These are phyloP conservation scores for Huntiella moniliformis DNA, from an alignment of 2,329 filamentous ascomycete genomes.

Conservation along the genomic window DNA sequence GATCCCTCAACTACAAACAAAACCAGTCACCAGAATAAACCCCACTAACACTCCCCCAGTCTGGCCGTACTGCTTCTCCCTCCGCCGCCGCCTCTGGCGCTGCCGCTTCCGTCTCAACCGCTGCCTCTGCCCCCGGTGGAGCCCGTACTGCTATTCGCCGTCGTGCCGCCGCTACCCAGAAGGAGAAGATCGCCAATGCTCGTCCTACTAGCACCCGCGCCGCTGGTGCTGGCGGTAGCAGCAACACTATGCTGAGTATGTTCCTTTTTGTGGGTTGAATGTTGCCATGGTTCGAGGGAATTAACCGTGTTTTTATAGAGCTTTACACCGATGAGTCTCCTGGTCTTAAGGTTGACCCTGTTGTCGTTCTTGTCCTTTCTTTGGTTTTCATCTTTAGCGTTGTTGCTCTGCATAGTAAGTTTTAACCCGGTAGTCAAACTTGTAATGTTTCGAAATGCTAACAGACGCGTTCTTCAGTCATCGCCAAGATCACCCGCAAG, in stretches of 20 bases:
- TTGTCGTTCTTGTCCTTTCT: constrained; percentile 88
- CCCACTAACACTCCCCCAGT: not conserved
- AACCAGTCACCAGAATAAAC: too few relatives aligned
- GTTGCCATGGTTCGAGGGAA: not conserved
- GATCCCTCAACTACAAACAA: too few relatives aligned
- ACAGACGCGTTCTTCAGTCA: constrained; percentile 38
- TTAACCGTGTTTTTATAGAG: constrained; percentile 26
- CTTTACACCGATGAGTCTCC: constrained; percentile 98
- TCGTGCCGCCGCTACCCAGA: constrained; percentile 88
- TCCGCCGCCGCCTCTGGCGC: constrained; percentile 42
- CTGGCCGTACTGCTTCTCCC: constrained; percentile 36
- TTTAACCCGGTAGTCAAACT: not conserved
- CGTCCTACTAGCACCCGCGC: constrained; percentile 81
- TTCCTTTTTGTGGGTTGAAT: constrained; percentile 15
- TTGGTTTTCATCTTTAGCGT: constrained; percentile 98
- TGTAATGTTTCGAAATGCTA: constrained; percentile 9
- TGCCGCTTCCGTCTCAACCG: constrained; percentile 60
- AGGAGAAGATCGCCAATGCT: constrained; percentile 89
- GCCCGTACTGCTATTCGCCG: constrained; percentile 89
- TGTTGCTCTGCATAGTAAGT: constrained; percentile 87
- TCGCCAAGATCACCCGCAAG: constrained; percentile 83
- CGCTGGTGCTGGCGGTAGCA: constrained; percentile 86
- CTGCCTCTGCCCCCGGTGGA: constrained; percentile 56
- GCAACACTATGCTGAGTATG: constrained; percentile 95
- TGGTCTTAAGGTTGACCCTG: constrained; percentile 91